Base-by-base conservation (phyloP, 192 early-diverging fungal species). In the Coemansia sp. region DNA sequence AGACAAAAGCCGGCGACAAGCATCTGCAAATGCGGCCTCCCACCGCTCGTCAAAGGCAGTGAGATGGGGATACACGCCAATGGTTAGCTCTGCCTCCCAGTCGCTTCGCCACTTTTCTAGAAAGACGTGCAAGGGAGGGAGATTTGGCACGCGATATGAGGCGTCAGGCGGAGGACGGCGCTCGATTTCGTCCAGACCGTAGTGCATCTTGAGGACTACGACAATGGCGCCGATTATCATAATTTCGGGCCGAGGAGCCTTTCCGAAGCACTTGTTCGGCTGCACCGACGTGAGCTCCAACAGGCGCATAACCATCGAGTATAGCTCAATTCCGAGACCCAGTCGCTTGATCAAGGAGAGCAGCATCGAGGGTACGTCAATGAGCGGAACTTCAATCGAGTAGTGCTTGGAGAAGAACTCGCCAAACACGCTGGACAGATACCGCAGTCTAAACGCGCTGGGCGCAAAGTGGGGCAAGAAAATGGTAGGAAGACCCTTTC, bases 111-210 rank as follows among this genome's bases (percentile, higher is more conserved):
- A 83, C 29, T 70, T 57, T 2, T 49, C 65, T 22, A 83, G 47
- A 65, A 83, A 83, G 20, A 66, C 70, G 12, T 29, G 34, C 50
- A 83, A 52, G 9, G 76, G 66, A 27, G 81, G 81, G 16, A 79
- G 64, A 29, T 71, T 65, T 5, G 53, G 46, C n/a, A n/a, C 63
- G 3, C 2, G 5, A 27, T 70, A 66, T 24, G 50, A 7, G 27
- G 62, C 57, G 5, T 6, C 36, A 3, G 40, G 40, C 39, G n/a
- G 5, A 1, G 62, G 36, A 29, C 31, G 33, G 16, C 81, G 81
- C 68, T 83, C 81, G 22, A 83, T 69, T 65, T 83, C 81, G 47
- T 83, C 81, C 61, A 83, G 27, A 12, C 81, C 81, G 31, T 83
- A 83, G 68, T 83, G 81, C 65, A 83, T 52, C 62, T 83, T 78